Evolutionary conservation across 106 monocot genomes (phyloP), one percentile per base, ranked within the genome.

Genomic region (Posidonia australis): DNA sequence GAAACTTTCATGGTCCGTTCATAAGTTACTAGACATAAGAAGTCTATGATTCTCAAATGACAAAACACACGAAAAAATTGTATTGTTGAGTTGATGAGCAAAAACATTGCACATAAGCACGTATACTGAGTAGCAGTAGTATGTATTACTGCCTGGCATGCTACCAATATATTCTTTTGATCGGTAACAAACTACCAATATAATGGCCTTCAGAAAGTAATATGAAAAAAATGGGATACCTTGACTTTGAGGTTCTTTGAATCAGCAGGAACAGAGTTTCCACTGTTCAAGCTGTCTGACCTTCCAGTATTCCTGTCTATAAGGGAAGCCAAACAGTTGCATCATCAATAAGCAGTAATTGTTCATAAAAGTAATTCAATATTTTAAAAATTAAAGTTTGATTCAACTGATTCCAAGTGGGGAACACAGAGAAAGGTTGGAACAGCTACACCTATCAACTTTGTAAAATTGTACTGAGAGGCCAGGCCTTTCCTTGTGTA

Each of bases 201-300:
- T n/a, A 36, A 7, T 36, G 36, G 2, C 36, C 7, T 36, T 2
- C 36, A 36, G 5, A 36, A 36, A 2, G 23, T 9, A 62, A 21
- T 23, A 42, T 27, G 36, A 16, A 57, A 25, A 44, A 18, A 28
- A 29, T 17, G 12, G 21, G 19, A 10, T 36, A 70, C 70, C 70
- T 70, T 70, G 60, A 70, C 70, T 23, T 41, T 29, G 29, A 70
- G 22, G 21, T 70, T 70, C 27, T 70, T 70, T 1, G 48, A 19
- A 46, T 70, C 70, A 58, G 58, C 10, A 14, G 49, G 17, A 51
- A 41, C 13, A 25, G 18, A 14, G 21, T 48, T 61, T 23, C 30
- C 30, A 49, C 19, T 51, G 22, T 49, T 51, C 31, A 60, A 46
- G 30, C 20, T 23, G 9, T 22, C 46, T 48, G 47, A 32, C 26